These are phyloP conservation scores for Penicillium riverlandense DNA, from an alignment of 495 filamentous ascomycete species.

Conservation along the genomic window DNA sequence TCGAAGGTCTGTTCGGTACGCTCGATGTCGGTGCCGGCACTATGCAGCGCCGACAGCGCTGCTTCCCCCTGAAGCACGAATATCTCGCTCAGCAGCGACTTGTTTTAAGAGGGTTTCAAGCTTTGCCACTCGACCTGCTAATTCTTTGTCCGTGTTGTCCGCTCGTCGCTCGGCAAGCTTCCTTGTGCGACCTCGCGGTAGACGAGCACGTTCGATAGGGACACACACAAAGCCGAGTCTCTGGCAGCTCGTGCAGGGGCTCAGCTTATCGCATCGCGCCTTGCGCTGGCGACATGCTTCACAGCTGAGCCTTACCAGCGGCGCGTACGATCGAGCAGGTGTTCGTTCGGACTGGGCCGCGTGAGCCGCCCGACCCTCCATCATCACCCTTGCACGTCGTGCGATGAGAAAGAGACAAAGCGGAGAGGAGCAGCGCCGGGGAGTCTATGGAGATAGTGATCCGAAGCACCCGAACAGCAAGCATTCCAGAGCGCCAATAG, in stretches of 20 bases:
- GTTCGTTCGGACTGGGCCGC: neutral
- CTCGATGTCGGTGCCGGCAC: neutral
- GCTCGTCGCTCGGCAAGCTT: slow-evolving; percentile 12
- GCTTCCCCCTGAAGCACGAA: no score
- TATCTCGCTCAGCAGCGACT: slow-evolving; percentile 11
- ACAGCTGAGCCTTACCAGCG: slow-evolving; percentile 25
- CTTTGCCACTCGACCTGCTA: slow-evolving; percentile 20
- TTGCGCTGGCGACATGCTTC: slow-evolving; percentile 64
- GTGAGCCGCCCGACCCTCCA: no score
- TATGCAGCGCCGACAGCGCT: no score
- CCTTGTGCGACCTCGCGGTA: slow-evolving; percentile 38
- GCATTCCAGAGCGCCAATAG: no score
- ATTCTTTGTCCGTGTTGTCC: slow-evolving; percentile 11
- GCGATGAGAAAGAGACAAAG: no score
- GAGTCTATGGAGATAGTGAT: no score
- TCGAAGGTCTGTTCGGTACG: slow-evolving; percentile 1
- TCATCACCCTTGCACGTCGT: no score
- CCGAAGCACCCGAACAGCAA: no score
- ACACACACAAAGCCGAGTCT: slow-evolving; percentile 57
- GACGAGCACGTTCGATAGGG: slow-evolving; percentile 25
- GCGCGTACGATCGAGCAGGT: slow-evolving; percentile 12
- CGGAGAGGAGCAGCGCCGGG: no score
- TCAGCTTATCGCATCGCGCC: slow-evolving; percentile 69
- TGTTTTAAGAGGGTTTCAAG: slow-evolving; percentile 21
- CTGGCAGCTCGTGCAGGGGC: slow-evolving; percentile 65